Evolutionary conservation across 2,329 filamentous ascomycete species (phyloP), one percentile per base, ranked within the genome.

Genomic region (Colletotrichum lini): DNA sequence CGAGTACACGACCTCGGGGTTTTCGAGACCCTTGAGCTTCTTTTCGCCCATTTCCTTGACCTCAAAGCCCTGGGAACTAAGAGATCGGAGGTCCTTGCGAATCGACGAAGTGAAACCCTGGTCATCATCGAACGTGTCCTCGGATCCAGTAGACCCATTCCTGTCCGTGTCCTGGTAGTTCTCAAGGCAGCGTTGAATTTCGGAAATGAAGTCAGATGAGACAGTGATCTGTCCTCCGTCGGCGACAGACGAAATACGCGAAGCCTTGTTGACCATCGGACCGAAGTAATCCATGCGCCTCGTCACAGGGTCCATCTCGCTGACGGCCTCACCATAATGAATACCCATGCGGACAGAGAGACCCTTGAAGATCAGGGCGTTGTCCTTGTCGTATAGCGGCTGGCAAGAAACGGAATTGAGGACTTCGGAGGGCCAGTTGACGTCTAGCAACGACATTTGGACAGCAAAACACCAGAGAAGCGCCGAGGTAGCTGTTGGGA

Each of bases 251-350:
- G 94, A 96, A 74, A 99, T 97, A 83, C 96, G 93, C 18, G 96
- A 93, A 0, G 96, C 94, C 78, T 97, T 95, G 83, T 99, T 99
- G 78, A 99, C 96, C 95, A 99, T 99, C 16, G 96, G 96, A 0
- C 96, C 96, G 79, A 98, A 99, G 83, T 99, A 99, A 78, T 99
- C 96, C 96, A 99, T 99, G 73, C 96, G 94, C 69, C 95, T 93
- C 1, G 96, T 99, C 60, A 99, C 95, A 0, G 96, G 96, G 81
- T 99, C 96, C 59, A 93, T 93, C 81, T 99, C 96, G 79, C 95
- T 97, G 76, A 99, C 95, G 7, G 96, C 96, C 71, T 93, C 91
- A 75, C 96, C 96, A 89, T 93, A 99, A 81, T 99, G 96, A 72
- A 97, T 94, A 77, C 96, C 96, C 96, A 99, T 99, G 70, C 96